These are phyloP conservation scores for Diaporthe nobilis DNA, from an alignment of 2,329 filamentous ascomycete species.

Conservation along the genomic window DNA sequence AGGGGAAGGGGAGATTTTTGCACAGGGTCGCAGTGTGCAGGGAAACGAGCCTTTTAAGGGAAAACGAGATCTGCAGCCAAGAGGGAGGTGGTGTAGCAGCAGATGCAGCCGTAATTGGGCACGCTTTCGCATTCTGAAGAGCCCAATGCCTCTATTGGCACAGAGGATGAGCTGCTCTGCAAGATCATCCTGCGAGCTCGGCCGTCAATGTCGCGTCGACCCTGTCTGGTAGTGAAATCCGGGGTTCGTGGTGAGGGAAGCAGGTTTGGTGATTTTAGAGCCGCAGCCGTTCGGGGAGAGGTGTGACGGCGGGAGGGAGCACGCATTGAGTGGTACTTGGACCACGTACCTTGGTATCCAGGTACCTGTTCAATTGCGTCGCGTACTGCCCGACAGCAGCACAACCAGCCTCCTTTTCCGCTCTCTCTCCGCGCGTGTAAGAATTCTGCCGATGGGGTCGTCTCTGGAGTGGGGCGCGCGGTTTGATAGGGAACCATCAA, in stretches of 20 bases:
- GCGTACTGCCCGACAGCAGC: not conserved
- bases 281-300: constrained; percentile 1
- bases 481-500: constrained; percentile 33
- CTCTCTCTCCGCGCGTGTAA: constrained; percentile 19
- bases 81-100: constrained; percentile 29
- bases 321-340: not conserved
- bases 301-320: not conserved
- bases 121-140: not conserved
- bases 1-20: not conserved
- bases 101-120: constrained; percentile 24
- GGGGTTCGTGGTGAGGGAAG: not conserved
- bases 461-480: not conserved
- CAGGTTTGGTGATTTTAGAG: not conserved
- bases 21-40: constrained; percentile 21
- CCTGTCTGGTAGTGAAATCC: not conserved
- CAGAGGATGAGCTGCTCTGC: not conserved
- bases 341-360: not conserved
- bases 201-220: not conserved
- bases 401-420: constrained; percentile 29
- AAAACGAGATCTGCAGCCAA: constrained; percentile 34
- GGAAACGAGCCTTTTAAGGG: constrained; percentile 22
- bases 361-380: not conserved
- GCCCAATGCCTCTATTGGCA: constrained; percentile 1
- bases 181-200: not conserved
- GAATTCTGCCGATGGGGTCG: constrained; percentile 32